Evolutionary conservation across 176 grass and related monocot genomes (phyloP).

Genomic region (Canna indica): DNA sequence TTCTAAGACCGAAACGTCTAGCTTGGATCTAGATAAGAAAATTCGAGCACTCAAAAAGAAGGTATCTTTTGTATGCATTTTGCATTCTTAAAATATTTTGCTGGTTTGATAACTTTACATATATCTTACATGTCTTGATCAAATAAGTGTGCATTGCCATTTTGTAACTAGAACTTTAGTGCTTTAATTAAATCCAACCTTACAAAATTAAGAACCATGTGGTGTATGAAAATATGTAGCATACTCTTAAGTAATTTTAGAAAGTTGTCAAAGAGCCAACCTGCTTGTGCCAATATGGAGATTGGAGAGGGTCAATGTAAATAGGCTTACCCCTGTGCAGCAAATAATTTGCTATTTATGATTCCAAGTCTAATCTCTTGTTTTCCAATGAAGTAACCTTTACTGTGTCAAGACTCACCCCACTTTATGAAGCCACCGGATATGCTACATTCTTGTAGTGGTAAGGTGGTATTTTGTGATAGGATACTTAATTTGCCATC

Average conservation of each 20-base stretch:
- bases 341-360: neutral
- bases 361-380: neutral
- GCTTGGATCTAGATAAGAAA: slow-evolving; percentile 70
- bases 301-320: no score
- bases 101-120: neutral
- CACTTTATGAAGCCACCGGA: no score
- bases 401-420: no score
- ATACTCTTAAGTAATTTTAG: no score
- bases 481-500: neutral
- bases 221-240: no score
- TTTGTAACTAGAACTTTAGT: neutral
- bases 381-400: no score
- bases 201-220: no score
- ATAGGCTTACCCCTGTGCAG: no score
- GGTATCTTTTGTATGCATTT: slow-evolving; percentile 25
- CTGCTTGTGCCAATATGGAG: no score
- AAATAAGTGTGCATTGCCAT: neutral
- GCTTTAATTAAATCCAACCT: neutral
- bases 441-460: no score
- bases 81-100: slow-evolving; percentile 4
- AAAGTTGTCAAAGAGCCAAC: no score
- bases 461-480: no score
- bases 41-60: slow-evolving; percentile 95
- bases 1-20: slow-evolving; percentile 52
- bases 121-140: neutral